Base-by-base conservation (phyloP, 2,329 filamentous ascomycete species). In the Colletotrichum cordylinicola region DNA sequence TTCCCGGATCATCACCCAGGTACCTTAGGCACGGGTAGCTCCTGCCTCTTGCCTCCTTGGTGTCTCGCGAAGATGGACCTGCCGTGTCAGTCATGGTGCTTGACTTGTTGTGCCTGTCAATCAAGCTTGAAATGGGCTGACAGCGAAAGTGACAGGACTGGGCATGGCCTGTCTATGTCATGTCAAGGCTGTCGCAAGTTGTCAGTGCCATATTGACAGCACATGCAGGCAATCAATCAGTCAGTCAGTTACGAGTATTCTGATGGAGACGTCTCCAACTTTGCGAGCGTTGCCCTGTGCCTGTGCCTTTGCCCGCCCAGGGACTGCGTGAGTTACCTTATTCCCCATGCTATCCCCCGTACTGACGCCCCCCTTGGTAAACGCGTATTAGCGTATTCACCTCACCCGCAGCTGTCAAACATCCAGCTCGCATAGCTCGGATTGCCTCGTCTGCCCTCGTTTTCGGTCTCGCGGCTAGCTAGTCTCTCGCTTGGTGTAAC, bases 321-420 rank as follows among this genome's bases (percentile, higher is more conserved):
- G 16, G 18, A 43, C 37, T 18, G 37, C 52, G 6, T 55, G 4
- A 56, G 52, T 56, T 21, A 1, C 24, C 52, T 56, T 56, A 29
- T 27, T 33, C 24, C 58, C 58, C 58, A 24, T 62, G 10, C 24
- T 12, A 27, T 35, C 24, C 55, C 35, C 56, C 29, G 10, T 29
- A 61, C 43, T 48, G 18, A 61, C 27, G 33, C 15, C 48, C 60
- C 37, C 35, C 24, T 15, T 39, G 24, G 33, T 55, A 70, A 55
- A 65, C 72, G 72, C 68, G 69, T 67, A 64, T 67, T 64, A 33
- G 68, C 69, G 68, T 67, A 62, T 67, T 55, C 58, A 29, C 18
- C 65, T 33, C 56, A 52, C 21, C 65, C 2, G 13, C 18, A 52
- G 21, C 29, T 35, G 15, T 33, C 58, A 61, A 33, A 61, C 39